Percentiles rank a stretch among this genome's conserved stretches.
phyloP scores from a whole-genome alignment of 805 yeast species.

The Wilhelminamyces savonicus region DNA sequence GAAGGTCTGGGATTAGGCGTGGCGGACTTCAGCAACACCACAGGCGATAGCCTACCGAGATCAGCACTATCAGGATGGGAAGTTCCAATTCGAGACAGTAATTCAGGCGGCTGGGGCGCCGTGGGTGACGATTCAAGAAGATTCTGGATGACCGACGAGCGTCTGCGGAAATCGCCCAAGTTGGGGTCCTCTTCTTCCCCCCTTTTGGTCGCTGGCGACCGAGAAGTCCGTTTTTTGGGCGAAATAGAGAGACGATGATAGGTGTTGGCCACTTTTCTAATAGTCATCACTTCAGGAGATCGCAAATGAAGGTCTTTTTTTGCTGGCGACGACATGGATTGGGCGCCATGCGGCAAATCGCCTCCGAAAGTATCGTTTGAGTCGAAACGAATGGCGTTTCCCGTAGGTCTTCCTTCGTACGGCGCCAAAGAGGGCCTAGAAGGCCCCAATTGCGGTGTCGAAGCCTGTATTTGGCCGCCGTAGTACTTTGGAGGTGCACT shows the following conservation, averaged over 20 bases:
- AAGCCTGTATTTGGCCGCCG: constrained; percentile 16
- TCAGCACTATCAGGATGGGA: no score
- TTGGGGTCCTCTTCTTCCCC: constrained; percentile 5
- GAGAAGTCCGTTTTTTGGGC: constrained; percentile 18
- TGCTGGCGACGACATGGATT: constrained; percentile 2
- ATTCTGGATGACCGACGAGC: constrained; percentile 30
- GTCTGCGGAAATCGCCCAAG: constrained; percentile 9
- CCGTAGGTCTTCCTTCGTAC: no score
- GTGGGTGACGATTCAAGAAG: constrained; percentile 37
- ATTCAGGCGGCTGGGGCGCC: constrained; percentile 37
- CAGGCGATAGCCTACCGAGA: constrained; percentile 16
- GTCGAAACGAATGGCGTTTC: no score
- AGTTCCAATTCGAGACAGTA: no score
- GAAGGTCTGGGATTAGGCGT: no score
- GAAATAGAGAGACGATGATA: constrained; percentile 26
- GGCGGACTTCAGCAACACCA: no score
- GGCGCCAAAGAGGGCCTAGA: no score
- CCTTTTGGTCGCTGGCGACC: no score
- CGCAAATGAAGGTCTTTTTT: neutral
- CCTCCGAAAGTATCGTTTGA: constrained; percentile 21
- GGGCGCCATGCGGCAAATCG: constrained; percentile 6
- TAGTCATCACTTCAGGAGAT: constrained; percentile 15
- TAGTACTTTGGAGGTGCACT: no score
- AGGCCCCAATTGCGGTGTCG: constrained; percentile 26
- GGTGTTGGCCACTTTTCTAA: constrained; percentile 24